Conservation (phyloP, 192 early-diverging fungal genomes). For the Backusella sp. region DNA sequence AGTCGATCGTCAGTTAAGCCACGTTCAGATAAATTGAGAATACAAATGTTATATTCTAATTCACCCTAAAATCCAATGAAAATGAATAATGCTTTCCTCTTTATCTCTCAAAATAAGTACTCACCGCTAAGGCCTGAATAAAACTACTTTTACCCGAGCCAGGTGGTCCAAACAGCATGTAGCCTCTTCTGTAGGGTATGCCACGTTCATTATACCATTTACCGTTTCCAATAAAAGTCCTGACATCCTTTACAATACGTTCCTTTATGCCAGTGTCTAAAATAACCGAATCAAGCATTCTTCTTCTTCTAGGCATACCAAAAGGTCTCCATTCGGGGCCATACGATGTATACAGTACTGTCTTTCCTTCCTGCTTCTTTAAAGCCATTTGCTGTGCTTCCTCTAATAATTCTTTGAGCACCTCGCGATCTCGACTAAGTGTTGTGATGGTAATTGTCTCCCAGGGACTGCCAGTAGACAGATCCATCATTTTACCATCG, state of each 20-base stretch:
- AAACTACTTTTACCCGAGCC: slow-evolving; percentile 93
- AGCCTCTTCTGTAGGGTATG: slow-evolving; percentile 90
- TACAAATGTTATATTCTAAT: slow-evolving; percentile 87
- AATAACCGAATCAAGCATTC: slow-evolving; percentile 71
- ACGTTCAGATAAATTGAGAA: slow-evolving; percentile 79
- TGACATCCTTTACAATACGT: slow-evolving; percentile 67
- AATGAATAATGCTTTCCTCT: not conserved
- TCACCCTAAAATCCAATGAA: slow-evolving; percentile 45
- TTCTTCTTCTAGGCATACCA: slow-evolving; percentile 83
- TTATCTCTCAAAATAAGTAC: not conserved
- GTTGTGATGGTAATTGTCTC: slow-evolving; percentile 95
- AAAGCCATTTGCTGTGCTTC: slow-evolving; percentile 84
- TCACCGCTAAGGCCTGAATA: slow-evolving; percentile 81
- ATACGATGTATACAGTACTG: slow-evolving; percentile 92
- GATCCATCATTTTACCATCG: slow-evolving; percentile 86
- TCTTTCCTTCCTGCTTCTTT: slow-evolving; percentile 90
- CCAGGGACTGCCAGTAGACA: slow-evolving; percentile 89
- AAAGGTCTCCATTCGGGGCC: slow-evolving; percentile 97
- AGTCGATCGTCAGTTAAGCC: slow-evolving; percentile 83
- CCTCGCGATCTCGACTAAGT: slow-evolving; percentile 71
- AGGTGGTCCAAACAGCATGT: slow-evolving; percentile 84
- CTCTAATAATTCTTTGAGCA: slow-evolving; percentile 75
- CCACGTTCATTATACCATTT: slow-evolving; percentile 84
- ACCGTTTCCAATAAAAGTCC: slow-evolving; percentile 74
- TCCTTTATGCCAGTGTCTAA: slow-evolving; percentile 67